Percentiles rank a stretch among this genome's conserved stretches.
Evolutionary conservation across 345 rosid genomes (phyloP).

Genomic region (Dipteronia sinensis): DNA sequence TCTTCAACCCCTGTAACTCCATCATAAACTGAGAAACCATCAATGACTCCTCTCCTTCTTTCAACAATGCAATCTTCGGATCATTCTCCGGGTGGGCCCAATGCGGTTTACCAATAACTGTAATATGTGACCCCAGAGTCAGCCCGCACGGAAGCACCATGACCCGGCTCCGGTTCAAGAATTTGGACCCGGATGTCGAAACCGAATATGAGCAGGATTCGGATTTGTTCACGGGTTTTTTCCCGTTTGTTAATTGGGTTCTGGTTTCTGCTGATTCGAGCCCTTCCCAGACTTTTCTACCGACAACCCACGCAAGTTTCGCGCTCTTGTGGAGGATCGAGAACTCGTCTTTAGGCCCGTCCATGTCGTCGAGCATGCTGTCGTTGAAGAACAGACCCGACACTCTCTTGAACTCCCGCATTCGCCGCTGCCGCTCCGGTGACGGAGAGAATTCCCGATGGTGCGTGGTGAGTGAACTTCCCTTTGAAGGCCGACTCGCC

Average conservation of each 20-base stretch:
- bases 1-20: constrained; percentile 86
- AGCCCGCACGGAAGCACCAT: constrained; percentile 84
- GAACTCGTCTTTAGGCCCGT: constrained; percentile 41
- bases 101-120: constrained; percentile 82
- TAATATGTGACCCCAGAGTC: constrained; percentile 81
- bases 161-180: constrained; percentile 43
- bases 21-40: constrained; percentile 84
- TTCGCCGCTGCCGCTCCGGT: constrained; percentile 23
- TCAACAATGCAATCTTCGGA: constrained; percentile 57
- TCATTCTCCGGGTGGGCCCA: constrained; percentile 61
- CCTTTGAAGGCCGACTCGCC: constrained; percentile 17
- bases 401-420: constrained; percentile 35
- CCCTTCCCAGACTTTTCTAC: constrained; percentile 59
- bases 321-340: constrained; percentile 63
- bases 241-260: constrained; percentile 7
- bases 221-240: constrained; percentile 26
- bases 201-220: constrained; percentile 62
- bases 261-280: constrained; percentile 38
- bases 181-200: constrained; percentile 51
- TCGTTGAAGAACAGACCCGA: constrained; percentile 56
- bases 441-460: constrained; percentile 8
- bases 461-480: neutral
- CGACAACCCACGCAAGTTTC: constrained; percentile 57
- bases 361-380: constrained; percentile 35
- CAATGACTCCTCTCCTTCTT: constrained; percentile 56